Conservation (phyloP, 2,329 filamentous ascomycete species). For the Apiospora kogelbergensis region DNA sequence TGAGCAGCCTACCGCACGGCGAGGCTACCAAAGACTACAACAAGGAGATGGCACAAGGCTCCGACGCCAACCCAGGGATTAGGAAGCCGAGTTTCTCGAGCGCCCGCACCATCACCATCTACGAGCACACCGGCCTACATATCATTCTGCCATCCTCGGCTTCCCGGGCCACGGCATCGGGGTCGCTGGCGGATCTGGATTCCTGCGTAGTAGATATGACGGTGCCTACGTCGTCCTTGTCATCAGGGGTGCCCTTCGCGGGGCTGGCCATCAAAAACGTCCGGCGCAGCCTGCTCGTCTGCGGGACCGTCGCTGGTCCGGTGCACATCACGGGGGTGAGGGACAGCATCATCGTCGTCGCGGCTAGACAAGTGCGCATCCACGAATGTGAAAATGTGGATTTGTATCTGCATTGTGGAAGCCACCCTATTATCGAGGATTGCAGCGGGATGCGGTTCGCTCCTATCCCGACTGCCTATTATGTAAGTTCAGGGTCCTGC, state of each 20-base stretch:
- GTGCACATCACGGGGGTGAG: conserved; percentile 77
- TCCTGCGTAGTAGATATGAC: conserved; percentile 81
- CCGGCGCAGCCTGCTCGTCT: conserved; percentile 69
- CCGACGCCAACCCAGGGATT: conserved; percentile 32
- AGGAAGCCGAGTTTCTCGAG: conserved; percentile 65
- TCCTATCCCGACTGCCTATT: conserved; percentile 62
- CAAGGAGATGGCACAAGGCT: conserved; percentile 45
- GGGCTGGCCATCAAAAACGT: conserved; percentile 69
- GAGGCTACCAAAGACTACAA: conserved; percentile 53
- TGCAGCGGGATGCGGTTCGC: conserved; percentile 79
- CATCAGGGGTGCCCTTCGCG: conserved; percentile 63
- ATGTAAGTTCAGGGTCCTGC: conserved; percentile 54
- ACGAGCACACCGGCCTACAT: conserved; percentile 66
- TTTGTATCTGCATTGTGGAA: conserved; percentile 79
- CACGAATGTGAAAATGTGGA: conserved; percentile 81
- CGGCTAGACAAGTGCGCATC: conserved; percentile 86
- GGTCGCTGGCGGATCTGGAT: conserved; percentile 67
- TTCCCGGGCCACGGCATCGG: conserved; percentile 69
- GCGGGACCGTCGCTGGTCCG: conserved; percentile 75
- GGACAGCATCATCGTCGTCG: conserved; percentile 74
- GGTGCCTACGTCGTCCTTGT: conserved; percentile 56
- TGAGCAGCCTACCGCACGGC: conserved; percentile 35
- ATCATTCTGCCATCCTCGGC: conserved; percentile 76
- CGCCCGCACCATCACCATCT: conserved; percentile 62
- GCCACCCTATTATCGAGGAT: conserved; percentile 91